Evolutionary conservation across 176 grass and related monocot genomes (phyloP), one percentile per base, ranked within the genome.

Genomic region (Tillandsia leiboldiana): DNA sequence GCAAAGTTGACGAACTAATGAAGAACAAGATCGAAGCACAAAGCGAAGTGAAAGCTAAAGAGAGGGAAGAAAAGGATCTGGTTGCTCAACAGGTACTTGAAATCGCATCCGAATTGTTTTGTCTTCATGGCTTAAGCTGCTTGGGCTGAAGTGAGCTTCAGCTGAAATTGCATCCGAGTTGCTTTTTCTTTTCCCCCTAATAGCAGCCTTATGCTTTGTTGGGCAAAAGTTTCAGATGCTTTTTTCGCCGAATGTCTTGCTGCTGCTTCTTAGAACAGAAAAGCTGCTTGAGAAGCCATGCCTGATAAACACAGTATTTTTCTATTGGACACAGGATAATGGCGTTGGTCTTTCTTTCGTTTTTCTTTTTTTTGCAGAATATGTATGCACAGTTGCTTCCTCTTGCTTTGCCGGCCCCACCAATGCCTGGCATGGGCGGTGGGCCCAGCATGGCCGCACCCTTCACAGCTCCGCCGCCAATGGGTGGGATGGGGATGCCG

Each of bases 361-460:
- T 28, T 8, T 23, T 84, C 73, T 6, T 26, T 8, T 8, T 76
- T 82, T 23, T 79, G 84, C 89, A 97, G 93, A 92, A 97, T 72
- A 97, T 97, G 93, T 92, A 92, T 20, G 93, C 93, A 0, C 93
- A 90, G 48, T 70, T 97, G 73, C 89, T 97, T 72, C 93, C 89
- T 65, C 88, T 97, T 18, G 93, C 93, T 23, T 75, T 97, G 58
- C 93, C 89, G 23, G 89, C 93, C 14, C 93, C 93, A 29, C 90
- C 89, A 8, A 75, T 81, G 22, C 79, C 88, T 68, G 89, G 93
- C 49, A 89, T 91, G 88, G 88, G 82, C 0, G 83, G 80, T 12
- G 73, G 72, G 72, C 84, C 89, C 3, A 50, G 64, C 26, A 73
- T 81, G 78, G 78, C 73, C 51, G 53, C 51, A 13, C 74, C 53